Evolutionary conservation across 768 basidiomycete genomes (phyloP), one percentile per base, ranked within the genome.

Genomic region (Mycena rosella): DNA sequence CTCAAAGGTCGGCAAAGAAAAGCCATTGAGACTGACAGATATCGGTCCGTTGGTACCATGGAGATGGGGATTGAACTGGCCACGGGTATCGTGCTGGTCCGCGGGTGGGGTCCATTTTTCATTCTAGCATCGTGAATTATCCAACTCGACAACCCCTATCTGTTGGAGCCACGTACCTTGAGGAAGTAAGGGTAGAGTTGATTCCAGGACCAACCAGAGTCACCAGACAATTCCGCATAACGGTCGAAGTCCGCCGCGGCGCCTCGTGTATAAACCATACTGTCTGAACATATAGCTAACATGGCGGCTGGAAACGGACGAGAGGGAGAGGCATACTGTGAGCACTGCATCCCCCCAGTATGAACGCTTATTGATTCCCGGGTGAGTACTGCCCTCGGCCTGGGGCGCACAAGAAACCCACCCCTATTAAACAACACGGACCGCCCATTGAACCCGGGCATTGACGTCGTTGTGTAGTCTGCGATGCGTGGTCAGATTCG

Each of bases 151-250:
- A 45, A 58, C 44, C 24, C 20, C 29, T 58, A 30, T 2, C 56
- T 58, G 44, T 58, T 58, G 29, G 30, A 30, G 30, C 56, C 15
- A 44, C 20, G 27, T 29, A 78, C 79, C 73, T 76, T 79, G 10
- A 69, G 53, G 48, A 78, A 71, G 57, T 77, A 81, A 11, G 76
- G 76, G 18, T 73, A 64, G 15, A 82, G 63, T 17, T 62, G 71
- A 27, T 77, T 65, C 81, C 80, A 82, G 15, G 78, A 74, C 81
- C 81, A 82, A 7, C 79, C 78, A 10, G 56, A 27, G 61, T 82
- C 80, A 3, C 74, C 77, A 36, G 78, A 75, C n/a, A 79, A 65
- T 1, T 57, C 48, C 9, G 79, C 79, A 47, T 69, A 78, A 9
- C 76, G 74, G 51, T 81, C 69, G 48, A 67, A 79, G 61, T 81